These are phyloP conservation scores for Colletotrichum siamense DNA, from an alignment of 2,329 filamentous ascomycete genomes.

Conservation along the genomic window DNA sequence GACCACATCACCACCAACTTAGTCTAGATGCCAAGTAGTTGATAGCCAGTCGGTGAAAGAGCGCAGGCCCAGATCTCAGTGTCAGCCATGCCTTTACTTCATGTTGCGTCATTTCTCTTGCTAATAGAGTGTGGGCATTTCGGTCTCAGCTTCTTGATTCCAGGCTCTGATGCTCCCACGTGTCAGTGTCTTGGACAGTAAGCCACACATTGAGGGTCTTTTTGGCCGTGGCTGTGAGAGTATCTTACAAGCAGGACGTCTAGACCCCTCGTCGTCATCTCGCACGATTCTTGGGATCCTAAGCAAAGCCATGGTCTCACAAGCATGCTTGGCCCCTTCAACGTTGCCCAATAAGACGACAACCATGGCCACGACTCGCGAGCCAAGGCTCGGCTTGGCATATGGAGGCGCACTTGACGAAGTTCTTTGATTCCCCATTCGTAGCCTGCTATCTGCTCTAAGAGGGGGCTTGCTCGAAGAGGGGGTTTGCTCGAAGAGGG, in stretches of 20 bases:
- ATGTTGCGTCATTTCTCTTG: background rate
- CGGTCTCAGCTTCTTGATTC: background rate
- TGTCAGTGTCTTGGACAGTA: background rate
- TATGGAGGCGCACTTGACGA: background rate
- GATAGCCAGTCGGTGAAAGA: background rate
- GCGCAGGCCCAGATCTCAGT: background rate
- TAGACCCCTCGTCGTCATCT: background rate
- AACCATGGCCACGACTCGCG: background rate
- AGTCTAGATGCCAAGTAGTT: background rate
- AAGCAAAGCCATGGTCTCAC: background rate
- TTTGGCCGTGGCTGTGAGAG: background rate
- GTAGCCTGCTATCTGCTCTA: background rate
- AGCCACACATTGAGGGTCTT: background rate
- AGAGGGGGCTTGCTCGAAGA: background rate
- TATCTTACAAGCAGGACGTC: background rate
- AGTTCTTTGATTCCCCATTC: background rate
- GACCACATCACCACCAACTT: background rate
- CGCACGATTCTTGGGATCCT: background rate
- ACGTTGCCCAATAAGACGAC: background rate
- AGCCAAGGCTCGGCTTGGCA: background rate
- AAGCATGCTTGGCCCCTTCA: background rate
- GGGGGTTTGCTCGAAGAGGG: background rate
- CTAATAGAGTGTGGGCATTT: background rate
- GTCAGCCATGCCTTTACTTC: background rate
- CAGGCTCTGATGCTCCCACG: background rate